Evolutionary conservation across 441 rosid genomes (phyloP).

Genomic region (Manihot esculenta): DNA sequence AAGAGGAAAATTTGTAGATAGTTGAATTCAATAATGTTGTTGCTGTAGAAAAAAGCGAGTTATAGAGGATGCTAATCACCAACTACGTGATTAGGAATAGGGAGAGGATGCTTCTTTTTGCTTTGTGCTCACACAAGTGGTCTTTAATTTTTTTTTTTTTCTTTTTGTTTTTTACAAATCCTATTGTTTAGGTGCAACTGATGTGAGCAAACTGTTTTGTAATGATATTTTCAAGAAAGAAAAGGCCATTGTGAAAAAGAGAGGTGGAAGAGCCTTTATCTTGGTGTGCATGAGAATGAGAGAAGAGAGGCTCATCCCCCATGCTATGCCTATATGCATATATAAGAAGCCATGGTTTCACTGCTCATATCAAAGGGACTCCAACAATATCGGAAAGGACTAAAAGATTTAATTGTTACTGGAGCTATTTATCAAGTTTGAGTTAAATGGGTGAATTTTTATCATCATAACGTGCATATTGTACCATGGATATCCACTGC

Average conservation of each 20-base stretch:
- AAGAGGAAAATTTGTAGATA: not conserved
- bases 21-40: not conserved
- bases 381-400: not conserved
- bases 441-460: constrained; percentile 73
- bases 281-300: not conserved
- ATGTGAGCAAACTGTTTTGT: constrained; percentile 9
- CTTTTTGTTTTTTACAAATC: not conserved
- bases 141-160: not conserved
- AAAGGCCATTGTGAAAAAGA: not conserved
- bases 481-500: constrained; percentile 95
- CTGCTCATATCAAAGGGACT: not conserved
- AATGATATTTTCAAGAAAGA: not conserved
- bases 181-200: constrained; percentile 11
- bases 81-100: constrained; percentile 29
- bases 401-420: no score
- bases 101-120: constrained; percentile 18
- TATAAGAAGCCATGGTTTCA: not conserved
- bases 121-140: constrained; percentile 2
- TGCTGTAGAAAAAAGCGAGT: constrained; percentile 18
- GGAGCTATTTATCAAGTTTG: no score
- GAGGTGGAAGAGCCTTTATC: not conserved
- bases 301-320: no score
- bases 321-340: not conserved
- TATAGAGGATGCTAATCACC: constrained; percentile 26
- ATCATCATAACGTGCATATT: constrained; percentile 92